phyloP scores from a whole-genome alignment of 768 basidiomycete species.

The Lenzites betulinus region DNA sequence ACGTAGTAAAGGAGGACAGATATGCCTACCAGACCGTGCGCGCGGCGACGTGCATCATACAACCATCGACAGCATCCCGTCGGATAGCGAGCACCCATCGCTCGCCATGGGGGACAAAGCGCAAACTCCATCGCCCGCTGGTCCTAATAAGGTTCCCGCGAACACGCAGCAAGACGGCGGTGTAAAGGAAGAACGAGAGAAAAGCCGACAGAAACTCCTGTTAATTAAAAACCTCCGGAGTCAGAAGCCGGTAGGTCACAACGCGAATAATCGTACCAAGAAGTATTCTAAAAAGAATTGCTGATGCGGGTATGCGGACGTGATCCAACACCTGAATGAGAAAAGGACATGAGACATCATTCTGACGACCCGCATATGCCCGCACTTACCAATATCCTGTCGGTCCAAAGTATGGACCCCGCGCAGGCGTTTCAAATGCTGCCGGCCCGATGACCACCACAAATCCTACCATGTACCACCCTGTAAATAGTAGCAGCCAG shows the following conservation, averaged over 20 bases:
- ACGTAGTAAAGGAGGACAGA: too few species aligned
- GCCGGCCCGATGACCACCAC: slow-evolving; percentile 42
- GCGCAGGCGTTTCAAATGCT: slow-evolving; percentile 34
- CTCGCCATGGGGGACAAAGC: slow-evolving; percentile 33
- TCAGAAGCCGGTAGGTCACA: neutral
- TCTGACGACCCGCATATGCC: neutral
- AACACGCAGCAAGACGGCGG: slow-evolving; percentile 37
- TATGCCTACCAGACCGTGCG: slow-evolving; percentile 36
- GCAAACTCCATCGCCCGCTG: slow-evolving; percentile 32
- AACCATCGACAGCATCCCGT: slow-evolving; percentile 37
- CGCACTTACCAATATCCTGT: slow-evolving; percentile 43
- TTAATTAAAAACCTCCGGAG: neutral
- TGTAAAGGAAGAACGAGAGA: slow-evolving; percentile 37
- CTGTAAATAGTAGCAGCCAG: slow-evolving; percentile 33
- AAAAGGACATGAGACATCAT: neutral
- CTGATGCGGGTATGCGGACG: slow-evolving; percentile 39
- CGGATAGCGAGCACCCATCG: slow-evolving; percentile 37
- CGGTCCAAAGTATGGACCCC: slow-evolving; percentile 47
- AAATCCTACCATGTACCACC: slow-evolving; percentile 39
- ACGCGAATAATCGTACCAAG: slow-evolving; percentile 36
- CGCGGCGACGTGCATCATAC: slow-evolving; percentile 34
- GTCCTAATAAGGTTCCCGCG: slow-evolving; percentile 38
- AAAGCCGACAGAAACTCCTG: slow-evolving; percentile 39
- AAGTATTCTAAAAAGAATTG: slow-evolving; percentile 47
- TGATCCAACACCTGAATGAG: slow-evolving; percentile 45